Base-by-base conservation (phyloP, 2,329 filamentous ascomycete genomes). In the Eutypa lata region DNA sequence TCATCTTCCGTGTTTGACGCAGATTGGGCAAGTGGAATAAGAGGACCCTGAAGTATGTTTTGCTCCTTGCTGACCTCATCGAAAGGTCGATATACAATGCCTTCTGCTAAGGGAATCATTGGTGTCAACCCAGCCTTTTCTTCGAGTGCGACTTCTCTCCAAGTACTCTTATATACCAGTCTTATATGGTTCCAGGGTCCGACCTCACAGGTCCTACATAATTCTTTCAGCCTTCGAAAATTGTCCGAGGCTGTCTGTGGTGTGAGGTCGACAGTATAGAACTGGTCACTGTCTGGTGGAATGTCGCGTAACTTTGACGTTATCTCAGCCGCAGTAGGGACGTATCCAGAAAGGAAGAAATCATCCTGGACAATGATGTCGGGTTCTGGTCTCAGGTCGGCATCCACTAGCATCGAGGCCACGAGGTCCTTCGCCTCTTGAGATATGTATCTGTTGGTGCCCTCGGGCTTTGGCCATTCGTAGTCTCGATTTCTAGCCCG, bases 341-440 rank as follows among this genome's bases (percentile, higher is more conserved):
- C 84, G 69, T 87, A 91, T 14, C 89, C 89, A 28, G 86, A 80
- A 49, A 82, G 83, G 75, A 94, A 94, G 70, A 93, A 94, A 6
- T 84, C 77, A 65, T 94, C 90, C 59, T 89, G 83, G 40, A 93
- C 86, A 62, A 94, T 92, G 47, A 79, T 77, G 65, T 94, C 90
- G 1, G 90, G 88, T 49, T 86, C 84, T 2, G 89, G 90, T 56
- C 90, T 81, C 62, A 82, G 76, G 63, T 91, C 86, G 48, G 91
- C 88, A 53, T 90, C 86, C 58, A 90, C 82, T 22, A 94, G 78
- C 73, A 94, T 83, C 24, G 80, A 83, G 19, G 88, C 86, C 18
- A 94, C 90, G 24, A 93, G 77, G 60, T 91, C 87, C 69, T 91
- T 89, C 50, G 90, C 83, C 65, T 91, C 88, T 51, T 82, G 76